Evolutionary conservation across 2,329 filamentous ascomycete genomes (phyloP).

Genomic region (Penicillium sp.): DNA sequence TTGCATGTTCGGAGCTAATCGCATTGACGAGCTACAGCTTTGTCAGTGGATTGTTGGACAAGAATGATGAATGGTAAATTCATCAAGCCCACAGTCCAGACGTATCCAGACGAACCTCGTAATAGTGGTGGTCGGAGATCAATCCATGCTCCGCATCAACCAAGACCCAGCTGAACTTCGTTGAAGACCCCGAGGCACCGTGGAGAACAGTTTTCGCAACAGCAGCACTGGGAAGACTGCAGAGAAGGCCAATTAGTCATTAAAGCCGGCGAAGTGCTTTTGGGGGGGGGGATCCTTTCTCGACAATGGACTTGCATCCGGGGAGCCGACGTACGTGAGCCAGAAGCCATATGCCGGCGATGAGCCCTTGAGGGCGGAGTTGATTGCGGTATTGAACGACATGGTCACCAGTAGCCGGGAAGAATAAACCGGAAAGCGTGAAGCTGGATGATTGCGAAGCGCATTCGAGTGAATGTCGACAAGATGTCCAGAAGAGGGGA

Average conservation of each 20-base stretch:
- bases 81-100: not conserved
- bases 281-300: too few species aligned
- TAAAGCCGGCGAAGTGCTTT: too few species aligned
- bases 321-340: conserved; percentile 37
- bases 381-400: conserved; percentile 18
- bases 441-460: too few species aligned
- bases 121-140: conserved; percentile 40
- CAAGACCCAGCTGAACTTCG: conserved; percentile 38
- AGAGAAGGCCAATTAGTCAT: not conserved
- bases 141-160: conserved; percentile 43
- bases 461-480: not conserved
- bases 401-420: conserved; percentile 3
- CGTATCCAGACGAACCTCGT: conserved; percentile 27
- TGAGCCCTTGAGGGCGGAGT: conserved; percentile 12
- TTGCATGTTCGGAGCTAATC: conserved; percentile 33
- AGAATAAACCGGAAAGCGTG: not conserved
- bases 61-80: not conserved
- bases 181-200: conserved; percentile 21
- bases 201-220: conserved; percentile 37
- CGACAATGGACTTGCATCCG: too few species aligned
- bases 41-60: not conserved
- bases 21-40: conserved; percentile 34
- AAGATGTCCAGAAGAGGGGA: not conserved
- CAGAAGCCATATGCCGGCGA: conserved; percentile 32
- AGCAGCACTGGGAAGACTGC: conserved; percentile 30